Base-by-base conservation (phyloP, 768 basidiomycete species). In the Phylloporus scabripes region DNA sequence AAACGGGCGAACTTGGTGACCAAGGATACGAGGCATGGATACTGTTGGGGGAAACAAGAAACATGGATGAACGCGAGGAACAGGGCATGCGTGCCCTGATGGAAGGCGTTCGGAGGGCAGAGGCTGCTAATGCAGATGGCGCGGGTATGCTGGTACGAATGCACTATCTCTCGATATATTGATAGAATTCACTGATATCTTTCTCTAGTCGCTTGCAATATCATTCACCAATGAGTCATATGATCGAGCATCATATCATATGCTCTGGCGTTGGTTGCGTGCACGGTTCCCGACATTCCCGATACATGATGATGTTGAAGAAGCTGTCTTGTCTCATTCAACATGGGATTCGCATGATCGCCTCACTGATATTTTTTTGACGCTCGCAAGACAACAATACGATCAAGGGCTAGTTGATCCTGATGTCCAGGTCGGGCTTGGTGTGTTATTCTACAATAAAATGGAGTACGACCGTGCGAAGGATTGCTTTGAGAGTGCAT, bases 221-320 rank as follows among this genome's bases (percentile, higher is more conserved):
- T 92, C 92, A 8, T 98, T 90, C 66, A 95, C 94, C 28, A 99
- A 98, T 60, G 95, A 98, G 69, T 81, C 81, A 0, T 87, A 84
- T 58, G 94, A 98, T 59, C 76, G 87, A 10, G 93, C 84, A 7
- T 87, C 94, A 3, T 82, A 95, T 61, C 72, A 82, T 0, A 89
- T 85, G 74, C 78, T 99, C 14, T 78, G 94, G 42, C 85, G 85
- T 28, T 97, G 92, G 89, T 73, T 97, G 43, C 70, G 72, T 47
- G 78, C 84, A 32, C 78, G 78, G 41, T 85, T 79, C 67, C 86
- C 81, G 8, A 72, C 70, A 18, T 73, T 75, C 52, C 72, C 68
- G 37, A 70, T 87, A 36, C 66, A 80, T 1, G 74, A 80, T 34
- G 80, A 80, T 40, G 77, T 80, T 0, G 69, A 77, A 55, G 66